Base-by-base conservation (phyloP, 2,329 filamentous ascomycete genomes). In the Zelopaecilomyces penicillatus region DNA sequence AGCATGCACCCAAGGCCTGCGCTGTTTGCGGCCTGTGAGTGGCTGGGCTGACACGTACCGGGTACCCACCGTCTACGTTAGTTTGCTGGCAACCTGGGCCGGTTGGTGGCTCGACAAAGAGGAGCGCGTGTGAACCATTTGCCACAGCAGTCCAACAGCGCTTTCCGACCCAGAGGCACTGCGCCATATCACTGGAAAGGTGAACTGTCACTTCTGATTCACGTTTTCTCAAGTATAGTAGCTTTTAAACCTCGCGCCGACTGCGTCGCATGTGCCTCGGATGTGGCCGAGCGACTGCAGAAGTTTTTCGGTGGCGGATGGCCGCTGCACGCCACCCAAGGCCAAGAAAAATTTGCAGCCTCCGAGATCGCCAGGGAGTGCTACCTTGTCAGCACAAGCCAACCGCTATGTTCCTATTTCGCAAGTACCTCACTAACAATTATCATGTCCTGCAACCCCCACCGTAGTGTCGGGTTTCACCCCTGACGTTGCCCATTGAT, bases 401-500 rank as follows among this genome's bases (percentile, higher is more conserved):
- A 37, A 41, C 40, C 46, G 48, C 46, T 42, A 39, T 47, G 42
- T 52, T 49, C 35, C 36, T 44, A 43, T 37, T 30, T 40, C 30
- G 26, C 43, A 66, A 53, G 65, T 66, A 66, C 54, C 58, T 37
- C 63, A 49, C 54, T 67, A 67, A 67, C 64, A 66, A 65, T 65
- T 65, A 57, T 39, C 42, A 42, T 35, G 41, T 35, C 38, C 31
- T 41, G 50, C 43, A 36, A 56, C 50, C 42, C 48, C 30, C 38
- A 19, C 36, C 11, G 9, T 26, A 39, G 37, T 7, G 19, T 36
- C 47, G 37, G 33, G 39, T 29, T 32, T 35, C 31, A 26, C 19
- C 10, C 12, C 6, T 7, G 12, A 19, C 19, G 19, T 19, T 19
- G 19, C 19, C 19, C 19, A 19, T 19, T 9, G 8, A 27, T 6